A percentile compares a stretch with the other conserved stretches of the same genome.
These are phyloP conservation scores for Dendrobium chrysotoxum DNA, from an alignment of 106 monocot species.

Conservation along the genomic window DNA sequence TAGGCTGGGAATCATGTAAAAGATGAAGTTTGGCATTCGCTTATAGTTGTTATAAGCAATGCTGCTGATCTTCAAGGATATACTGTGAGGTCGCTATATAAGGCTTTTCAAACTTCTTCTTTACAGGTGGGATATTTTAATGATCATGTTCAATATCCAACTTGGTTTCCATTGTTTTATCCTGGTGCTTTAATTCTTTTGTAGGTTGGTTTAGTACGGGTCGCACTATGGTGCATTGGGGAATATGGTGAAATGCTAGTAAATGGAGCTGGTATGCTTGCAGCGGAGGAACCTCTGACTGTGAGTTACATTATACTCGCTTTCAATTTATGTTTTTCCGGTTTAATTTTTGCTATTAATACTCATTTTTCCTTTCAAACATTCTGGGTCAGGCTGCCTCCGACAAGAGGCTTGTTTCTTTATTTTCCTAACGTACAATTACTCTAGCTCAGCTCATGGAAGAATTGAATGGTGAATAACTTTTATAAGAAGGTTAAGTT, in stretches of 20 bases:
- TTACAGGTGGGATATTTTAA: conserved; percentile 58
- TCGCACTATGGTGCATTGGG: conserved; percentile 97
- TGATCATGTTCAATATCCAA: neutral
- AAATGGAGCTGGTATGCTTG: conserved; percentile 65
- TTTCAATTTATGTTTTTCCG: neutral
- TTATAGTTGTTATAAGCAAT: conserved; percentile 94
- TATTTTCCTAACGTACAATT: neutral
- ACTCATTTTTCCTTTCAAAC: neutral
- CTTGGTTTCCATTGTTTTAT: neutral
- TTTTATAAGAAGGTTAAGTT: neutral
- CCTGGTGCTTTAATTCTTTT: conserved; percentile 10
- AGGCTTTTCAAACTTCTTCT: conserved; percentile 53
- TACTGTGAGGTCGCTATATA: conserved; percentile 83
- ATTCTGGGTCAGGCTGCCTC: neutral
- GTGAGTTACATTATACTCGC: conserved; percentile 38
- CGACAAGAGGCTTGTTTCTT: neutral
- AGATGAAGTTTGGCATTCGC: conserved; percentile 97
- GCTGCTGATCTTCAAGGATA: conserved; percentile 96
- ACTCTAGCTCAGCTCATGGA: neutral
- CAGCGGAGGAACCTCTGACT: conserved; percentile 75
- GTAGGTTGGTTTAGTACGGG: conserved; percentile 78
- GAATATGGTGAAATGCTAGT: conserved; percentile 98
- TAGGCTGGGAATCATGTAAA: conserved; percentile 81
- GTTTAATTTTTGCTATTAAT: neutral
- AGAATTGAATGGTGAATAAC: neutral